A percentile compares a stretch with the other conserved stretches of the same genome.
Conservation (phyloP, 2,329 filamentous ascomycete species). For the Neofusicoccum sp. region DNA sequence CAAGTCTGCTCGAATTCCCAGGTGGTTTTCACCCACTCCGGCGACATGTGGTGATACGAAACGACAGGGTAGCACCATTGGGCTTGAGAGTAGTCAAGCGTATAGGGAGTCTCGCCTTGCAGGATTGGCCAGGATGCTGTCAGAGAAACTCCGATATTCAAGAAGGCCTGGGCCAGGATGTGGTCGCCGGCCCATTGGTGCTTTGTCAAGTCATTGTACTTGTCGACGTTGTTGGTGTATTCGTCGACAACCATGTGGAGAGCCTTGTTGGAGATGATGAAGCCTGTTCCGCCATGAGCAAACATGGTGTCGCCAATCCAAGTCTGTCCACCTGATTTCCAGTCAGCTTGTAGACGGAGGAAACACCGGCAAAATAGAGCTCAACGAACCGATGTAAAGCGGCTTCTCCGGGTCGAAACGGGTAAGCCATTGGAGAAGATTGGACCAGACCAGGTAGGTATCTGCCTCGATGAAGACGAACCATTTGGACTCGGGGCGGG, state of each 20-base stretch:
- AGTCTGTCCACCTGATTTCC: conserved; percentile 25
- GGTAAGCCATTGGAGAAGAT: conserved; percentile 56
- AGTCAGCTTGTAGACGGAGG: conserved; percentile 31
- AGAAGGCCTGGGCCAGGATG: conserved; percentile 40
- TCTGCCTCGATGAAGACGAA: conserved; percentile 63
- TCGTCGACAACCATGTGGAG: conserved; percentile 38
- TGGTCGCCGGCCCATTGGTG: conserved; percentile 44
- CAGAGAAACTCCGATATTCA: conserved; percentile 38
- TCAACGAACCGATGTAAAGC: conserved; percentile 55
- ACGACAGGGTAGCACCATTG: conserved; percentile 49
- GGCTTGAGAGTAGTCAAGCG: conserved; percentile 40
- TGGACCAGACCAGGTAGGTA: conserved; percentile 59
- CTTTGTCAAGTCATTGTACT: conserved; percentile 38
- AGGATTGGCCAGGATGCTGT: conserved; percentile 48
- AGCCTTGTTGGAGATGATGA: conserved; percentile 52
- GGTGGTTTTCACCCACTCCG: conserved; percentile 39
- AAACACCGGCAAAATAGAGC: conserved; percentile 42
- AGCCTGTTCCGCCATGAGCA: conserved; percentile 57
- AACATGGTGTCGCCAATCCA: conserved; percentile 48
- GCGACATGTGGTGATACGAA: conserved; percentile 44
- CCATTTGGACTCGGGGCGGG: conserved; percentile 54
- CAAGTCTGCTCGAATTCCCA: conserved; percentile 46
- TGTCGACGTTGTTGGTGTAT: conserved; percentile 23
- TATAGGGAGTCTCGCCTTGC: conserved; percentile 48
- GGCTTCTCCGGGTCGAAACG: conserved; percentile 52